Percentiles rank a stretch among this genome's conserved stretches.
These are phyloP conservation scores for Taphrina populina DNA, from an alignment of 1,139 yeast genomes.

Conservation along the genomic window DNA sequence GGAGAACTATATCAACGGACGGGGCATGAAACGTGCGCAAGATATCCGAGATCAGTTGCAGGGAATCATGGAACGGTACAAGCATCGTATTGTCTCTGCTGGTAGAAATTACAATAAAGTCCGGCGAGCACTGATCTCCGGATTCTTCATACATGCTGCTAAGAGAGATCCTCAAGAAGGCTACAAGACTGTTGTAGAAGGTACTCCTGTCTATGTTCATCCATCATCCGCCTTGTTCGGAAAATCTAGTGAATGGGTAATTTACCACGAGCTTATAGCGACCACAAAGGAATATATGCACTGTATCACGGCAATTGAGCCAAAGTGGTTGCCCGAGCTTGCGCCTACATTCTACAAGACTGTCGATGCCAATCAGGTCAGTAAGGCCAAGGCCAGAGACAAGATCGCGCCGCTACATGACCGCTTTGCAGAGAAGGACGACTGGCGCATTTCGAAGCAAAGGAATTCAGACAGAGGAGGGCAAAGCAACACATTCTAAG, in stretches of 20 bases:
- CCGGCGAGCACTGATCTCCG: constrained; percentile 74
- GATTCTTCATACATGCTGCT: constrained; percentile 83
- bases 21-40: constrained; percentile 70
- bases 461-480: constrained; percentile 40
- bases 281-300: constrained; percentile 93
- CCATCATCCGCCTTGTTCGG: constrained; percentile 83
- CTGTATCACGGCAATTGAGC: constrained; percentile 75
- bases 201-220: constrained; percentile 77
- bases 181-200: constrained; percentile 73
- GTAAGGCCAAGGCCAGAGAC: constrained; percentile 51
- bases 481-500: constrained; percentile 10
- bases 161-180: constrained; percentile 74
- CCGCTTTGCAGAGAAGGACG: constrained; percentile 55
- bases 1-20: constrained; percentile 75
- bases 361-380: constrained; percentile 50
- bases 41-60: constrained; percentile 75
- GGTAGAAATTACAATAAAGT: constrained; percentile 63
- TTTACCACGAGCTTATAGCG: constrained; percentile 77
- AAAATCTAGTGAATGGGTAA: constrained; percentile 71
- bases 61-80: constrained; percentile 59
- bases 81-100: constrained; percentile 58
- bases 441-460: constrained; percentile 55
- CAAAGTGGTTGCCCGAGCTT: constrained; percentile 76
- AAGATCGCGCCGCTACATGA: constrained; percentile 65
- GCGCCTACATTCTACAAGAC: constrained; percentile 85